Conservation (phyloP, 495 filamentous ascomycete genomes). For the Pseudotulostoma volvatum region DNA sequence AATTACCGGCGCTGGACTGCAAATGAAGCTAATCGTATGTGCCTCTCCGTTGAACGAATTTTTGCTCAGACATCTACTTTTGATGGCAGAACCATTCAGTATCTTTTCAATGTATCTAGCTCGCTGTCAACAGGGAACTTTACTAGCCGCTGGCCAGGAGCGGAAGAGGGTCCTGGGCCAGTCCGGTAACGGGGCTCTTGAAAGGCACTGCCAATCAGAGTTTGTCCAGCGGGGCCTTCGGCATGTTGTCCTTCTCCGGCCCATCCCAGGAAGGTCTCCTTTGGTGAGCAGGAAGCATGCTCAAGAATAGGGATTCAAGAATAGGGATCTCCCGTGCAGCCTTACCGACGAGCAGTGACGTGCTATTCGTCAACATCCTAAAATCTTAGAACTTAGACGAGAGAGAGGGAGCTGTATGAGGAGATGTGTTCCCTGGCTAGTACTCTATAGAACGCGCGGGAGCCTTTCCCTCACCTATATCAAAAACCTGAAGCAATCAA, state of each 20-base stretch:
- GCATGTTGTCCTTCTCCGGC: slow-evolving; percentile 15
- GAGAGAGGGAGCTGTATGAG: slow-evolving; percentile 15
- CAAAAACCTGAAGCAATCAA: slow-evolving; percentile 10
- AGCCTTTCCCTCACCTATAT: slow-evolving; percentile 12
- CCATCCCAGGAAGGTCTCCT: slow-evolving; percentile 11
- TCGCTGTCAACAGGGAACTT: slow-evolving; percentile 7
- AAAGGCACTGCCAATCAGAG: slow-evolving; percentile 18
- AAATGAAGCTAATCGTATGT: slow-evolving; percentile 21
- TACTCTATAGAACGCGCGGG: slow-evolving; percentile 9
- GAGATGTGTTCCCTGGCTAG: slow-evolving; percentile 17
- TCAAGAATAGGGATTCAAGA: slow-evolving; percentile 15
- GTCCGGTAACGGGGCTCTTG: slow-evolving; percentile 15
- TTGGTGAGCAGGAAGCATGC: slow-evolving; percentile 9
- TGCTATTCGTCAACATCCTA: slow-evolving; percentile 12
- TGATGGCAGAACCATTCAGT: not conserved
- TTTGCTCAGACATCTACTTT: not conserved
- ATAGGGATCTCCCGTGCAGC: slow-evolving; percentile 10
- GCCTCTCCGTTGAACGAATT: not conserved
- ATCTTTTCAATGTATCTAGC: slow-evolving; percentile 3
- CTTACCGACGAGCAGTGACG: slow-evolving; percentile 12
- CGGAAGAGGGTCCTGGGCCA: slow-evolving; percentile 16
- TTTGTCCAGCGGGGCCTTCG: slow-evolving; percentile 15
- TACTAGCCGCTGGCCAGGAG: slow-evolving; percentile 11
- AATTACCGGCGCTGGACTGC: slow-evolving; percentile 16
- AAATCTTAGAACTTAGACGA: slow-evolving; percentile 11